phyloP scores from a whole-genome alignment of 495 filamentous ascomycete species.

The Viridothelium virens region DNA sequence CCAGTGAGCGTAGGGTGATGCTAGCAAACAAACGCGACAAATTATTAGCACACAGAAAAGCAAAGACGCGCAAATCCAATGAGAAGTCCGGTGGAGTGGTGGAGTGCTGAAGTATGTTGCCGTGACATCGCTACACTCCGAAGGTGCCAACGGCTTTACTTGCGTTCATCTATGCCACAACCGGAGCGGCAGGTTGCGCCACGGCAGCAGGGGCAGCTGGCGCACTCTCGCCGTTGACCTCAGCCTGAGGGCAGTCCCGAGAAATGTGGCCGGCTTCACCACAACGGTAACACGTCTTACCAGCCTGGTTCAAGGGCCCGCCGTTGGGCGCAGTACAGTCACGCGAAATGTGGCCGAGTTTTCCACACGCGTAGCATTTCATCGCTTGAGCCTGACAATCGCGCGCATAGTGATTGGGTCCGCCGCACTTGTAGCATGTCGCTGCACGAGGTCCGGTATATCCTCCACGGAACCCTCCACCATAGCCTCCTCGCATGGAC shows the following conservation, averaged over 20 bases:
- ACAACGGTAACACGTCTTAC: conserved; percentile 98
- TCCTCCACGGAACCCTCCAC: conserved; percentile 60
- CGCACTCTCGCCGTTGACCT: conserved; percentile 41
- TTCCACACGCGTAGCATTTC: conserved; percentile 99
- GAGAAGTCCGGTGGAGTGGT: not conserved
- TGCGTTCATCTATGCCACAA: conserved; percentile 46
- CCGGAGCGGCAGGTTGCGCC: conserved; percentile 24
- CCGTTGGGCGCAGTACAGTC: conserved; percentile 98
- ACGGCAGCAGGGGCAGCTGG: conserved; percentile 24
- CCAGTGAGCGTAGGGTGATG: not conserved
- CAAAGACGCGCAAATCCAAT: not conserved
- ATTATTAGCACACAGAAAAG: not conserved
- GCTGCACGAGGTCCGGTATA: conserved; percentile 64
- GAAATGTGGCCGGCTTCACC: conserved; percentile 94
- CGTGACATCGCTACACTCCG: no score
- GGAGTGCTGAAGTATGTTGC: no score
- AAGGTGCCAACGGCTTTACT: no score
- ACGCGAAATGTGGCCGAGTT: conserved; percentile 93
- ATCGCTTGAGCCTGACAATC: conserved; percentile 99
- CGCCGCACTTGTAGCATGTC: conserved; percentile 99
- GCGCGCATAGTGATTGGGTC: conserved; percentile 95
- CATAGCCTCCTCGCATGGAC: conserved; percentile 54
- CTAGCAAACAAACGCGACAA: not conserved
- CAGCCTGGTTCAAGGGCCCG: conserved; percentile 86
- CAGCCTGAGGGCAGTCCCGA: conserved; percentile 73